Conservation (phyloP, 495 filamentous ascomycete species). For the Lepidopterella palustris region DNA sequence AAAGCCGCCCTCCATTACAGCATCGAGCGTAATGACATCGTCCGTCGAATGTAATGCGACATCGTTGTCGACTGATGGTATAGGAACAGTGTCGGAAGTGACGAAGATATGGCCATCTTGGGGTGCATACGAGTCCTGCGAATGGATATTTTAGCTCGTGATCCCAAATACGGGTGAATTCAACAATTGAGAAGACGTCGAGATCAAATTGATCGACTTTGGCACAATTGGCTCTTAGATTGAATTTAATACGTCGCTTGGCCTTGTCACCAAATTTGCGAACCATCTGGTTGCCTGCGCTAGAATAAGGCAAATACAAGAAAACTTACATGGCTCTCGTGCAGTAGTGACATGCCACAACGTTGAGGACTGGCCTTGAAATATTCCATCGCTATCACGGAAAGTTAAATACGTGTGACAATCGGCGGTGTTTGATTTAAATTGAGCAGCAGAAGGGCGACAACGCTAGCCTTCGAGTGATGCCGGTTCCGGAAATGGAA, state of each 20-base stretch:
- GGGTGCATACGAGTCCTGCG: background rate
- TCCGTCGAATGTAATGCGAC: background rate
- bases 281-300: no score
- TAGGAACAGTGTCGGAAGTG: background rate
- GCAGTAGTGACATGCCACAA: background rate
- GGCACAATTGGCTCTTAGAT: no score
- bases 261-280: no score
- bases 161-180: background rate
- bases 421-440: background rate
- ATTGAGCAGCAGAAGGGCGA: background rate
- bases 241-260: no score
- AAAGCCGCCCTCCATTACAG: no score
- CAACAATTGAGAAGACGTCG: no score
- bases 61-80: background rate
- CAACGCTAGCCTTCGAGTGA: background rate
- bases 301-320: background rate
- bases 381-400: background rate
- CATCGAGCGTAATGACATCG: no score
- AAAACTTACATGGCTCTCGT: background rate
- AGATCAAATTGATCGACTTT: no score
- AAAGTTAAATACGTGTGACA: background rate
- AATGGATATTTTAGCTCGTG: background rate
- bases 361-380: no score
- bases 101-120: background rate
- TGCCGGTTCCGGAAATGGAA: conserved; percentile 7